A percentile compares a stretch with the other conserved stretches of the same genome.
Evolutionary conservation across 148 eudicot genomes (phyloP).

Genomic region (Pharnaceum exiguum): DNA sequence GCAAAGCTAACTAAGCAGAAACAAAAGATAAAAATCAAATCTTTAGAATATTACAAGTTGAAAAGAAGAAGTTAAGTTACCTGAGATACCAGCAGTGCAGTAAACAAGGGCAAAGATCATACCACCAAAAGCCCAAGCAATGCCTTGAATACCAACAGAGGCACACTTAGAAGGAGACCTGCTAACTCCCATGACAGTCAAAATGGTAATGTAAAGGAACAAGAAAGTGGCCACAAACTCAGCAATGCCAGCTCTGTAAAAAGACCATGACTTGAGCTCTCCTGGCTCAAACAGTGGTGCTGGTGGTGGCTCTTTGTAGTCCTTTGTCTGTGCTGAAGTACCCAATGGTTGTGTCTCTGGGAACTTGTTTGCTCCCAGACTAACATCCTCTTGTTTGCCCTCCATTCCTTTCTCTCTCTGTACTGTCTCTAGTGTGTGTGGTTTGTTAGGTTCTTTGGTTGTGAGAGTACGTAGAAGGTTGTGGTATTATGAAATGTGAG

Average conservation of each 20-base stretch:
- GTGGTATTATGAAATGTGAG: too few relatives aligned
- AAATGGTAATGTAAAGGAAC: slow-evolving; percentile 61
- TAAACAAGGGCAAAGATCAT: slow-evolving; percentile 94
- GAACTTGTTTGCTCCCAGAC: slow-evolving; percentile 73
- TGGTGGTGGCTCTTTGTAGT: slow-evolving; percentile 80
- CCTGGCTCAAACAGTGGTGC: slow-evolving; percentile 80
- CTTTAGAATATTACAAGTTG: too few relatives aligned
- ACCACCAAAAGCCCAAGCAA: slow-evolving; percentile 98
- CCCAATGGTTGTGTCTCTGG: slow-evolving; percentile 73
- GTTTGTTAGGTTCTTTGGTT: too few relatives aligned
- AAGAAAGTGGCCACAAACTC: slow-evolving; percentile 86
- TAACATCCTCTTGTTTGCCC: slow-evolving; percentile 75
- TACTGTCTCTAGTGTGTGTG: too few relatives aligned
- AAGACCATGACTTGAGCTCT: slow-evolving; percentile 75
- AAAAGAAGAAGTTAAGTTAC: slow-evolving; percentile 13
- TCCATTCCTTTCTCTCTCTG: slow-evolving; percentile 39
- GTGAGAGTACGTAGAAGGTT: too few relatives aligned
- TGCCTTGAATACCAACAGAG: slow-evolving; percentile 79
- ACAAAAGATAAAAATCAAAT: not conserved
- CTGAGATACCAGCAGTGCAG: slow-evolving; percentile 94
- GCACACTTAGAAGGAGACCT: slow-evolving; percentile 55
- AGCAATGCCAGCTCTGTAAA: slow-evolving; percentile 86
- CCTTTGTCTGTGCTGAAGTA: slow-evolving; percentile 71
- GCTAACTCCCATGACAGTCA: slow-evolving; percentile 74
- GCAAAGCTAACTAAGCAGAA: not conserved